Percentiles rank a stretch among this genome's conserved stretches.
Evolutionary conservation across 2,329 filamentous ascomycete genomes (phyloP).

Genomic region (Penicillium sp.): DNA sequence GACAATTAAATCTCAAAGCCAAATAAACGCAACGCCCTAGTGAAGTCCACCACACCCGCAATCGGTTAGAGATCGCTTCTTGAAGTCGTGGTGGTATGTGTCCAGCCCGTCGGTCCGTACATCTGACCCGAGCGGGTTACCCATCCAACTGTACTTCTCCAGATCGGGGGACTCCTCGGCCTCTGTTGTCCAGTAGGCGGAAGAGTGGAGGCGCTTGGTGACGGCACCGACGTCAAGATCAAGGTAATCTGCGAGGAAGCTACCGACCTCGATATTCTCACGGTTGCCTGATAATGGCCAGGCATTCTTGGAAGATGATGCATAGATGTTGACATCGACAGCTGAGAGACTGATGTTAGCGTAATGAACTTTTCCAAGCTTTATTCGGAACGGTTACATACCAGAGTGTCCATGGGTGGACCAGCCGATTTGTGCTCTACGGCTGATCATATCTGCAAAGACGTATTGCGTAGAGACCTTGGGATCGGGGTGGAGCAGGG

Average conservation of each 20-base stretch:
- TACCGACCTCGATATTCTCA: conserved; percentile 91
- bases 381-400: conserved; percentile 24
- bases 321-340: conserved; percentile 96
- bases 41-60: conserved; percentile 38
- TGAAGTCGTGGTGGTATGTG: conserved; percentile 51
- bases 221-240: conserved; percentile 77
- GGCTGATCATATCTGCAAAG: conserved; percentile 85
- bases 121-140: conserved; percentile 41
- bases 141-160: conserved; percentile 43
- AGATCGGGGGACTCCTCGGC: conserved; percentile 26
- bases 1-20: not conserved
- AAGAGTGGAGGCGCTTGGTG: conserved; percentile 69
- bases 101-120: conserved; percentile 46
- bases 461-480: conserved; percentile 60
- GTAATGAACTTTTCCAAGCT: not conserved
- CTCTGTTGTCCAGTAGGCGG: conserved; percentile 24
- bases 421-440: conserved; percentile 90
- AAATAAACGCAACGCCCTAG: conserved; percentile 7
- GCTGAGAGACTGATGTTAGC: conserved; percentile 49
- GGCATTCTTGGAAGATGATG: conserved; percentile 68
- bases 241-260: conserved; percentile 79
- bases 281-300: conserved; percentile 78
- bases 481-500: conserved; percentile 62
- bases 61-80: conserved; percentile 35
- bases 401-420: conserved; percentile 85